Evolutionary conservation across 805 yeast genomes (phyloP), one percentile per base, ranked within the genome.

Genomic region (Saitoella complicata): DNA sequence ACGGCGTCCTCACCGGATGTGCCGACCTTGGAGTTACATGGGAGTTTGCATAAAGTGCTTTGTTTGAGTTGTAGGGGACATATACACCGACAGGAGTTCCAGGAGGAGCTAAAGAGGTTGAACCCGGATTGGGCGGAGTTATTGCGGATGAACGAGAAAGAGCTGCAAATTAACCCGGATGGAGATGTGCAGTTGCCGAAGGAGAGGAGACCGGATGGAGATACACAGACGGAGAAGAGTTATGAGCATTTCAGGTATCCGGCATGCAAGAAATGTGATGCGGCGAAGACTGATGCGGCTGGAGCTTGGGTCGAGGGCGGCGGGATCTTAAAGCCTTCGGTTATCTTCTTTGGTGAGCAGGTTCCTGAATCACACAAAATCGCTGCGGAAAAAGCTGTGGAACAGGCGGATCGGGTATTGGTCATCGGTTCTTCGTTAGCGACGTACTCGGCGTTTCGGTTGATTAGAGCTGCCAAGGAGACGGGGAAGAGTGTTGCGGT

Each of bases 331-430:
- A 55, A 55, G 35, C 58, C 58, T 3, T 40, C 49, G 38, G 58
- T 55, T 7, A 50, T 55, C 4, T 55, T 55, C 40, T 55, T 55
- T 43, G 58, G 58, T 5, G 58, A 55, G 39, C 44, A 49, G n/a
- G 56, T 54, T 5, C 46, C 45, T 12, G 50, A 40, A n/a, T 44
- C 34, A 1, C 44, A 42, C 5, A 45, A 49, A 30, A 10, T 2
- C 11, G 49, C 43, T 6, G 58, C 57, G 3, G 51, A 51, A 37
- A 36, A 38, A 5, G 40, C 44, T 30, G 13, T 55, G 32, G 37
- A 34, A 8, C 38, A 42, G 9, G 48, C 57, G 9, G 55, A 52
- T 31, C 46, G 46, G 34, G 35, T 55, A 30, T 38, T 55, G 31
- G 52, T 55, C 12, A 40, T 52, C 31, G 58, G 55, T 1, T 50